These are phyloP conservation scores for Populus nigra DNA, from an alignment of 345 rosid species.

Conservation along the genomic window DNA sequence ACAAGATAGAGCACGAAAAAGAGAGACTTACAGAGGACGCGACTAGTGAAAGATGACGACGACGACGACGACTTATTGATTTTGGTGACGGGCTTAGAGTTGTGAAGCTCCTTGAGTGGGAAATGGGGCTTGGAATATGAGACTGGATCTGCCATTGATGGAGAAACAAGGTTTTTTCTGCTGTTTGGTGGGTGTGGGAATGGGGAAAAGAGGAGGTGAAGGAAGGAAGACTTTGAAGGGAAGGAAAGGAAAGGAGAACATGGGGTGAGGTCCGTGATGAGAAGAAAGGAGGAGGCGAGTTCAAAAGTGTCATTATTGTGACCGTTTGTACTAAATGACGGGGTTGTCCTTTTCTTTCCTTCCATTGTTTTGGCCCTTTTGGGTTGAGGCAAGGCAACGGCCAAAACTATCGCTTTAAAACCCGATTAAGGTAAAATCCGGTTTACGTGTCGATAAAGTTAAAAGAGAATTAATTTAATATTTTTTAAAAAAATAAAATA, in stretches of 20 bases:
- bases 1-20: conserved; percentile 51
- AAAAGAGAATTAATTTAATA: too few species aligned
- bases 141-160: conserved; percentile 52
- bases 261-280: neutral
- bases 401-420: too few species aligned
- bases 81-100: neutral
- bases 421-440: too few species aligned
- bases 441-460: too few species aligned
- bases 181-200: conserved; percentile 4
- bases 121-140: conserved; percentile 26
- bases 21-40: conserved; percentile 51
- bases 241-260: conserved; percentile 45
- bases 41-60: conserved; percentile 17
- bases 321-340: conserved; percentile 44
- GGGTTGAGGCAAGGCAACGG: neutral
- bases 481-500: too few species aligned
- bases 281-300: conserved; percentile 14
- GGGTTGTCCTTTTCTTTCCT: conserved; percentile 8
- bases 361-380: too few species aligned
- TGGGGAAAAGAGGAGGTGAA: conserved; percentile 22
- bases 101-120: conserved; percentile 16
- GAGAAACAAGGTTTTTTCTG: neutral
- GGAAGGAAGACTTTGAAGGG: conserved; percentile 73
- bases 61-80: conserved; percentile 20
- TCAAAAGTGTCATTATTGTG: conserved; percentile 29